These are phyloP conservation scores for Ascochyta fabae DNA, from an alignment of 2,329 filamentous ascomycete genomes.

Conservation along the genomic window DNA sequence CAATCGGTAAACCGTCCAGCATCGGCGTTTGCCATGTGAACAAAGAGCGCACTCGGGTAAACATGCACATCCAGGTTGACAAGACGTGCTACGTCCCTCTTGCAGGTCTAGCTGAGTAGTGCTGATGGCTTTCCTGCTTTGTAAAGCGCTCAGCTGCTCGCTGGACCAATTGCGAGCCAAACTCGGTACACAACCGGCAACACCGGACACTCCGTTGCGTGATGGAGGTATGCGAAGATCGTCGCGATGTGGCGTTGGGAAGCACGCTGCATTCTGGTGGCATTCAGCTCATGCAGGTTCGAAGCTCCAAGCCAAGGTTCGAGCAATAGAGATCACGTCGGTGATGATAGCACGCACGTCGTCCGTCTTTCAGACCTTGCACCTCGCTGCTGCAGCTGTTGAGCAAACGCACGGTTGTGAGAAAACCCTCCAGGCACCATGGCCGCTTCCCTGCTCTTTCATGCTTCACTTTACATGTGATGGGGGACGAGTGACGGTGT, in stretches of 20 bases:
- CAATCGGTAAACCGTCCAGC: background rate
- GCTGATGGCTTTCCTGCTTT: constrained; percentile 4
- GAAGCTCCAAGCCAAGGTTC: background rate
- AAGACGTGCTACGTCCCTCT: background rate
- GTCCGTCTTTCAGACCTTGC: background rate
- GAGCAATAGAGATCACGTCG: background rate
- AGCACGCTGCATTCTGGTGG: background rate
- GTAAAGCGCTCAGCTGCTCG: background rate
- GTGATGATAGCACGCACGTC: background rate
- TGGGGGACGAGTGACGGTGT: background rate
- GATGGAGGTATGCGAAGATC: background rate
- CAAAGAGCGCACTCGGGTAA: background rate
- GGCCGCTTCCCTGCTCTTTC: background rate
- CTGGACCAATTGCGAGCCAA: constrained; percentile 2
- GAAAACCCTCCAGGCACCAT: background rate
- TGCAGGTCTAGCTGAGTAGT: constrained; percentile 7
- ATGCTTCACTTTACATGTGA: background rate
- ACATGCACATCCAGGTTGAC: background rate
- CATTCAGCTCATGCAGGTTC: background rate
- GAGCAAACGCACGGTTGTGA: background rate
- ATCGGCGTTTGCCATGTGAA: background rate
- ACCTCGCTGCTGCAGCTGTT: background rate
- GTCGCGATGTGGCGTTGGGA: background rate
- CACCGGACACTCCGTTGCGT: background rate
- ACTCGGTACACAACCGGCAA: constrained; percentile 10